Percentiles rank a stretch among this genome's conserved stretches.
phyloP scores from a whole-genome alignment of 352 stramenopile species.

The Halophytophthora polymorphica region DNA sequence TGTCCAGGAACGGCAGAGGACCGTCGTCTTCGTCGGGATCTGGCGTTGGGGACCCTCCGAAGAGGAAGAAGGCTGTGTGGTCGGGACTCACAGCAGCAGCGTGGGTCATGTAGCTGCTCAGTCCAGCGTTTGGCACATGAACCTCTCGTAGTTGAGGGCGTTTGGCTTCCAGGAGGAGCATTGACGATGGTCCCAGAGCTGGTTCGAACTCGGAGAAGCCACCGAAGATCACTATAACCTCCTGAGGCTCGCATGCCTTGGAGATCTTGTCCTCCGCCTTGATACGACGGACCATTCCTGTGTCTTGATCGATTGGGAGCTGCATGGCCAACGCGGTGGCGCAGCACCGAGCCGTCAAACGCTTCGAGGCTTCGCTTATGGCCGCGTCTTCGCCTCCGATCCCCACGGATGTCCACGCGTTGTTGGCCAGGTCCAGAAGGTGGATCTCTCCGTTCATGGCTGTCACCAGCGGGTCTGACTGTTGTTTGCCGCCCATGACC shows the following conservation, averaged over 20 bases:
- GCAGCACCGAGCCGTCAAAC: slow-evolving; percentile 32
- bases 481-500: slow-evolving; percentile 43
- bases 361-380: not conserved
- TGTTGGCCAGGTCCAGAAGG: slow-evolving; percentile 48
- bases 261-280: slow-evolving; percentile 14
- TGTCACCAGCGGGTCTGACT: not conserved
- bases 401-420: slow-evolving; percentile 38
- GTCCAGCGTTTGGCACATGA: slow-evolving; percentile 23
- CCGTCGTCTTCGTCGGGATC: slow-evolving; percentile 8
- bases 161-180: slow-evolving; percentile 38
- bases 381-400: slow-evolving; percentile 6
- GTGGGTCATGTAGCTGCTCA: slow-evolving; percentile 49
- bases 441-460: slow-evolving; percentile 35
- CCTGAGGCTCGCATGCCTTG: slow-evolving; percentile 16
- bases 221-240: slow-evolving; percentile 52
- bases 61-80: slow-evolving; percentile 50
- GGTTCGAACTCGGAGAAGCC: slow-evolving; percentile 38
- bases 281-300: slow-evolving; percentile 16
- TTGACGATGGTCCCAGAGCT: slow-evolving; percentile 22
- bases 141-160: slow-evolving; percentile 28
- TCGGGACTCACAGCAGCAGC: slow-evolving; percentile 32
- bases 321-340: slow-evolving; percentile 27
- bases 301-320: slow-evolving; percentile 26
- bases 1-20: slow-evolving; percentile 30
- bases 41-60: slow-evolving; percentile 35